Conservation (phyloP, 2,329 filamentous ascomycete species). For the Xylariaceae sp. region DNA sequence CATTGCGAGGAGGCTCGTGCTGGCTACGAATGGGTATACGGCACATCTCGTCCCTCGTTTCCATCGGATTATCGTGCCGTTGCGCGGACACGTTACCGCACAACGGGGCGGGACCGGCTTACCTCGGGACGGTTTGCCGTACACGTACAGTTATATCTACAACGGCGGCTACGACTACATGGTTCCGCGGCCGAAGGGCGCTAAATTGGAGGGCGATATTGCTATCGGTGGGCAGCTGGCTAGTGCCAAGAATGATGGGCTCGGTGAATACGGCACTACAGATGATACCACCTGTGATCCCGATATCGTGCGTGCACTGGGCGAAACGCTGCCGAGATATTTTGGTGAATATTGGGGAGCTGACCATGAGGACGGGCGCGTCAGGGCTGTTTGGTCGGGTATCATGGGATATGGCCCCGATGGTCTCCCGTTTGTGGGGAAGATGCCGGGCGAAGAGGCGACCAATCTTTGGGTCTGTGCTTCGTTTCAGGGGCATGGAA, state of each 20-base stretch:
- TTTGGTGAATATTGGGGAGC: conserved; percentile 52
- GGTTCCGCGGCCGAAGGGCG: conserved; percentile 51
- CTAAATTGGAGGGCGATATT: conserved; percentile 45
- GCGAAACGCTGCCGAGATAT: conserved; percentile 40
- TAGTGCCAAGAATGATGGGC: conserved; percentile 37
- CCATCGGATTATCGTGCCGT: conserved; percentile 45
- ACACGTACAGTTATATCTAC: conserved; percentile 61
- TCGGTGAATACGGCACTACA: conserved; percentile 50
- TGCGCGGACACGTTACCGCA: conserved; percentile 48
- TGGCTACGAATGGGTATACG: conserved; percentile 54
- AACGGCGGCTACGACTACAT: conserved; percentile 63
- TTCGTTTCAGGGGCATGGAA: conserved; percentile 64
- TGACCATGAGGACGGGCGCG: conserved; percentile 37
- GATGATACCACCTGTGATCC: conserved; percentile 52
- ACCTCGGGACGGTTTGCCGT: conserved; percentile 37
- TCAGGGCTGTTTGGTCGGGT: conserved; percentile 49
- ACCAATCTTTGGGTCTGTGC: conserved; percentile 53
- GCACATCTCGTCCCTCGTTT: conserved; percentile 40
- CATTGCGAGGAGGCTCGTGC: conserved; percentile 39
- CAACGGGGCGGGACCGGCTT: conserved; percentile 34
- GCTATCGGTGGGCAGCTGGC: conserved; percentile 59
- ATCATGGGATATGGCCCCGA: conserved; percentile 56
- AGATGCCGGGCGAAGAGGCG: conserved; percentile 41
- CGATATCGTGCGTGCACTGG: conserved; percentile 46
- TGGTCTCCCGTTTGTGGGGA: conserved; percentile 49